Percentiles rank a stretch among this genome's conserved stretches.
phyloP scores from a whole-genome alignment of 2,329 filamentous ascomycete genomes.

The Gaeumannomyces tritici region DNA sequence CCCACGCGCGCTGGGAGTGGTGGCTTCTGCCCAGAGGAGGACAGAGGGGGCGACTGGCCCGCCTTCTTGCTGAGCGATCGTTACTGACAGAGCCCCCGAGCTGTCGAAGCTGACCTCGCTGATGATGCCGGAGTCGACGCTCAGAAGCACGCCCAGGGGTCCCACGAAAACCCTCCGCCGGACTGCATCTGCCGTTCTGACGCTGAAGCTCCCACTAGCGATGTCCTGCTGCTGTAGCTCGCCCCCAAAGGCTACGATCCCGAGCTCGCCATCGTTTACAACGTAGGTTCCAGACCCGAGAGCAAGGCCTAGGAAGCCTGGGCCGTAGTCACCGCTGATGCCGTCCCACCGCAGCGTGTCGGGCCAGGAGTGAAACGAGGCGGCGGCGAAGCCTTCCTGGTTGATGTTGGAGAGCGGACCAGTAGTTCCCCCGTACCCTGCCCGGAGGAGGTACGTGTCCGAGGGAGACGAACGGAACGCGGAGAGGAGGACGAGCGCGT shows the following conservation, averaged over 20 bases:
- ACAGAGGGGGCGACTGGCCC: not conserved
- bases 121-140: constrained; percentile 33
- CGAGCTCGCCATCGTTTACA: constrained; percentile 30
- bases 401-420: constrained; percentile 47
- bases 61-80: not conserved
- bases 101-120: constrained; percentile 20
- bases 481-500: constrained; percentile 42
- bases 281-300: constrained; percentile 41
- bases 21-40: constrained; percentile 1
- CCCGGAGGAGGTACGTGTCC: constrained; percentile 39
- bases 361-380: constrained; percentile 48
- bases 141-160: constrained; percentile 28
- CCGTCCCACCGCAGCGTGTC: constrained; percentile 46
- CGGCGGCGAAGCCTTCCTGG: constrained; percentile 40
- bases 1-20: not conserved
- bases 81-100: not conserved
- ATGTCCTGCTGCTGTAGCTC: constrained; percentile 14
- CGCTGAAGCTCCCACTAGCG: constrained; percentile 16
- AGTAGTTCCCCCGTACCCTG: constrained; percentile 43
- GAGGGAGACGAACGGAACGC: constrained; percentile 35
- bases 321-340: constrained; percentile 48
- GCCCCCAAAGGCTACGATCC: constrained; percentile 40
- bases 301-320: constrained; percentile 40
- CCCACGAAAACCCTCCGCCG: constrained; percentile 38
- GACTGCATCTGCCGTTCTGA: constrained; percentile 34